A percentile compares a stretch with the other conserved stretches of the same genome.
Conservation (phyloP, 2,329 filamentous ascomycete species). For the Talaromyces sp. region DNA sequence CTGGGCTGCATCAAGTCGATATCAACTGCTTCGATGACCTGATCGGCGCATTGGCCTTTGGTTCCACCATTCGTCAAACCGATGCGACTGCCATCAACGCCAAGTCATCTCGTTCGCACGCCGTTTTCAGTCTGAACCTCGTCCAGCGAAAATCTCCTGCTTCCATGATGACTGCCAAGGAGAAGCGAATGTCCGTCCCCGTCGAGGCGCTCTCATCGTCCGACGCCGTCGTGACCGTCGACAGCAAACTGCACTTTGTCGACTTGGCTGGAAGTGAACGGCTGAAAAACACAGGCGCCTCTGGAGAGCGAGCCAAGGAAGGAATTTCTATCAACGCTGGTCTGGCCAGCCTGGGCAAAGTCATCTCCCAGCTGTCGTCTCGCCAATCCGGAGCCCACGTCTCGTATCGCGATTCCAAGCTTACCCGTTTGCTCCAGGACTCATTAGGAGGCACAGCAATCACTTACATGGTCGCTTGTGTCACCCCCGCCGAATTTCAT, state of each 20-base stretch:
- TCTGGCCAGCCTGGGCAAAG: slow-evolving; percentile 89
- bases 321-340: slow-evolving; percentile 98
- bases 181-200: slow-evolving; percentile 85
- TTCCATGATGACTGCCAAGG: slow-evolving; percentile 50
- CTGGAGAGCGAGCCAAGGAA: slow-evolving; percentile 89
- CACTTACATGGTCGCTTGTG: slow-evolving; percentile 99
- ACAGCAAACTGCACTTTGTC: slow-evolving; percentile 98
- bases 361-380: slow-evolving; percentile 95
- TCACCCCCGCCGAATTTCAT: slow-evolving; percentile 94
- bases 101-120: slow-evolving; percentile 94
- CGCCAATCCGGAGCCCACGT: slow-evolving; percentile 83
- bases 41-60: slow-evolving; percentile 82
- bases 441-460: slow-evolving; percentile 95
- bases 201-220: slow-evolving; percentile 68
- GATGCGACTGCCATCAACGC: slow-evolving; percentile 97
- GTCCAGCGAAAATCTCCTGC: slow-evolving; percentile 63
- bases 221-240: slow-evolving; percentile 68
- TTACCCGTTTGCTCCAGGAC: slow-evolving; percentile 91
- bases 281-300: slow-evolving; percentile 93
- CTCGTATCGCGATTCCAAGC: slow-evolving; percentile 95
- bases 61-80: slow-evolving; percentile 90
- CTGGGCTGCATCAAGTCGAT: slow-evolving; percentile 78
- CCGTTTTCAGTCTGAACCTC: slow-evolving; percentile 92
- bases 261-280: slow-evolving; percentile 95
- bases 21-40: slow-evolving; percentile 91